Conservation (phyloP, 306 rosid genomes). For the Fragaria iinumae region DNA sequence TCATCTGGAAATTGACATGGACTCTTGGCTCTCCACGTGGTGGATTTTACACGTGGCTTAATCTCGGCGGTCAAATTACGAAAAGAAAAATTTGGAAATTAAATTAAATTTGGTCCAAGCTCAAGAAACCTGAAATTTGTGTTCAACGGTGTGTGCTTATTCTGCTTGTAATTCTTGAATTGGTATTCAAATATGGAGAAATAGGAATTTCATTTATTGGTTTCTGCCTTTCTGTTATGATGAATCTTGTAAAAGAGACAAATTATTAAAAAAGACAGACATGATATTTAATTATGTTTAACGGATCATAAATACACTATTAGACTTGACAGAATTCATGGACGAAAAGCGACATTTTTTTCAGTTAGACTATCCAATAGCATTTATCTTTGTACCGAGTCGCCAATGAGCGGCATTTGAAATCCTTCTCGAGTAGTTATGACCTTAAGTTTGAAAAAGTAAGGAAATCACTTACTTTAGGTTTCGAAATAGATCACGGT, state of each 20-base stretch:
- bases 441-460: too few relatives aligned
- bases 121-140: background rate
- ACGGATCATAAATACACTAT: background rate
- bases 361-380: background rate
- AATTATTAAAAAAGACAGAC: background rate
- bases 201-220: background rate
- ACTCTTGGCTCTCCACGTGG: conserved; percentile 6
- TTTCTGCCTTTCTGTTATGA: background rate
- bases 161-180: background rate
- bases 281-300: background rate
- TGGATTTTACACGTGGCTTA: conserved; percentile 31
- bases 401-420: background rate
- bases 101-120: background rate
- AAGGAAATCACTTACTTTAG: too few relatives aligned
- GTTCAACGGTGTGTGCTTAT: background rate
- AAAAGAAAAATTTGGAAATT: background rate
- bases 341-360: background rate
- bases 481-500: background rate
- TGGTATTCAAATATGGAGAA: background rate
- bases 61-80: conserved; percentile 4
- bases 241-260: background rate
- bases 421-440: background rate
- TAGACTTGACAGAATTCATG: background rate
- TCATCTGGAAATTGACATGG: conserved; percentile 18
- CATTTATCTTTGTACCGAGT: background rate